A percentile compares a stretch with the other conserved stretches of the same genome.
Conservation (phyloP, 352 stramenopile species). For the Plasmopara viticola region DNA sequence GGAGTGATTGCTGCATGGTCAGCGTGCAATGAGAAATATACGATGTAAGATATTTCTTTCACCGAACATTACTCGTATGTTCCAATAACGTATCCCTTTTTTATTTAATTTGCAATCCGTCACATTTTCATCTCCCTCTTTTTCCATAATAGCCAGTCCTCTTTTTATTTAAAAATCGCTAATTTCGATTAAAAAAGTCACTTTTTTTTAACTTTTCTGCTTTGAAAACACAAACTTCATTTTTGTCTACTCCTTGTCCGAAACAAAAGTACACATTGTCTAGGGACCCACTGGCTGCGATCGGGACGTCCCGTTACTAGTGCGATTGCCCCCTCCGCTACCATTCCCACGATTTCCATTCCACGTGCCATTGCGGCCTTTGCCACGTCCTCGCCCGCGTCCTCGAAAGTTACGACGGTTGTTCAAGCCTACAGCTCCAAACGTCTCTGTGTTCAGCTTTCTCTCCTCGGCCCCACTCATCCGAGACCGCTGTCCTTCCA, state of each 20-base stretch:
- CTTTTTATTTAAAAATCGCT: too few relatives aligned
- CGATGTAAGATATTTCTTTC: too few relatives aligned
- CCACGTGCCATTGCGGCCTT: constrained; percentile 29
- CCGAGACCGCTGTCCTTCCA: constrained; percentile 62
- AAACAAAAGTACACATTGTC: background rate
- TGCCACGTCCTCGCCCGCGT: constrained; percentile 40
- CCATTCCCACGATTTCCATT: constrained; percentile 28
- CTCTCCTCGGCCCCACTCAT: constrained; percentile 73
- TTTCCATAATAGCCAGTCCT: too few relatives aligned
- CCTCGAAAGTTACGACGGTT: constrained; percentile 77
- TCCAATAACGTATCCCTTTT: too few relatives aligned
- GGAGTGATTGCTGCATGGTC: too few relatives aligned
- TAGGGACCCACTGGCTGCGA: constrained; percentile 21
- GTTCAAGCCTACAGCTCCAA: constrained; percentile 79
- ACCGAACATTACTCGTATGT: too few relatives aligned
- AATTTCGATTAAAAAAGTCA: too few relatives aligned
- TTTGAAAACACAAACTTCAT: too few relatives aligned
- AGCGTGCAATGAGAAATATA: too few relatives aligned
- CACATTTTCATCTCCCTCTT: too few relatives aligned
- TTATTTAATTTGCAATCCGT: too few relatives aligned
- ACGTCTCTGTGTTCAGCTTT: constrained; percentile 86
- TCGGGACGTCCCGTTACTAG: constrained; percentile 15
- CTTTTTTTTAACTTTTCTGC: too few relatives aligned
- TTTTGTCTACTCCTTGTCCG: background rate
- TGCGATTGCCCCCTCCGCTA: constrained; percentile 21